Evolutionary conservation across 2,329 filamentous ascomycete species (phyloP).

Genomic region (Epichloe sibirici): DNA sequence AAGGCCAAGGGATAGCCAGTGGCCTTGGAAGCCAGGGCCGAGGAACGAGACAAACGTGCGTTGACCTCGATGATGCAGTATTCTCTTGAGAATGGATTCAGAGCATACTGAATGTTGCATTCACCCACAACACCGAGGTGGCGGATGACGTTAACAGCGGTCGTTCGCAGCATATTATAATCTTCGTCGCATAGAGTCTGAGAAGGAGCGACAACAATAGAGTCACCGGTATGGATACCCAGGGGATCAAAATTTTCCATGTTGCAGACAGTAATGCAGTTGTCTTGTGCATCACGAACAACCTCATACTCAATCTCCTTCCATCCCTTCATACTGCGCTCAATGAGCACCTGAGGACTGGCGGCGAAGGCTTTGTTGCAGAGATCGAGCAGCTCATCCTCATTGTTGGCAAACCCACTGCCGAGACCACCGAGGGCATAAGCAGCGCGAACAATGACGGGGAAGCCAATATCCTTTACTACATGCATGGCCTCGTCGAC

Average conservation of each 20-base stretch:
- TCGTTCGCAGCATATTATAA: slow-evolving; percentile 98
- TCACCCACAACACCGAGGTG: slow-evolving; percentile 96
- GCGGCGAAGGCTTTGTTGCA: slow-evolving; percentile 93
- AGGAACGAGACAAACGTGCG: slow-evolving; percentile 87
- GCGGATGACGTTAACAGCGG: slow-evolving; percentile 91
- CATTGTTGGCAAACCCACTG: slow-evolving; percentile 88
- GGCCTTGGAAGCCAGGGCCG: slow-evolving; percentile 89
- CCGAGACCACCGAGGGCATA: slow-evolving; percentile 92
- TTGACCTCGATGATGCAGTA: slow-evolving; percentile 99
- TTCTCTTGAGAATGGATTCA: slow-evolving; percentile 89
- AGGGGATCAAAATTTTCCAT: slow-evolving; percentile 99
- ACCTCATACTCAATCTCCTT: slow-evolving; percentile 99
- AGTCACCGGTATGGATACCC: slow-evolving; percentile 95
- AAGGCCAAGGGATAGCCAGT: slow-evolving; percentile 95
- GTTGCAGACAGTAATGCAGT: slow-evolving; percentile 99
- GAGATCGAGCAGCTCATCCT: slow-evolving; percentile 68
- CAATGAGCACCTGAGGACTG: slow-evolving; percentile 90
- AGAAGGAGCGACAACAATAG: slow-evolving; percentile 93
- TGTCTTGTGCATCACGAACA: slow-evolving; percentile 87
- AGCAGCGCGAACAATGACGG: slow-evolving; percentile 91
- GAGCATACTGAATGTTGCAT: slow-evolving; percentile 96
- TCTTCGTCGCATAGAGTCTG: slow-evolving; percentile 95
- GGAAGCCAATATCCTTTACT: slow-evolving; percentile 86
- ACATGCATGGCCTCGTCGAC: slow-evolving; percentile 80
- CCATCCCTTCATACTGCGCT: slow-evolving; percentile 99